Percentiles rank a stretch among this genome's conserved stretches.
phyloP scores from a whole-genome alignment of 495 filamentous ascomycete genomes.

The Delitschia confertaspora region DNA sequence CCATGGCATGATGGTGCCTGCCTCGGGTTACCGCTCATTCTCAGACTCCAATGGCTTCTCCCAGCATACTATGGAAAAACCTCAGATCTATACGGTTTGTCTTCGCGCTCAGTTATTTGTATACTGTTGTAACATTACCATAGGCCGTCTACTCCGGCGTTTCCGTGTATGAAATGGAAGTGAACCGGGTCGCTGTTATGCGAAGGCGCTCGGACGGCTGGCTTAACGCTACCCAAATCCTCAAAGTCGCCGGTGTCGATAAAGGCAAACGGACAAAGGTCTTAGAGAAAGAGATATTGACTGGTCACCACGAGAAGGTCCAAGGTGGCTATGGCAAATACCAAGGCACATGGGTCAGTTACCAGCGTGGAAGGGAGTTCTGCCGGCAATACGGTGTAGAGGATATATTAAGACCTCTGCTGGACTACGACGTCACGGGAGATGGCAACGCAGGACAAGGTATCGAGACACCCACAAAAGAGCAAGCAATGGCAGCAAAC shows the following conservation, averaged over 20 bases:
- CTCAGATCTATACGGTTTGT: slow-evolving; percentile 70
- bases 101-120: neutral
- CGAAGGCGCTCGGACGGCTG: slow-evolving; percentile 60
- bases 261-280: slow-evolving; percentile 97
- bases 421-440: slow-evolving; percentile 79
- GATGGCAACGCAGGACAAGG: slow-evolving; percentile 60
- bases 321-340: slow-evolving; percentile 98
- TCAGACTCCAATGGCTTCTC: slow-evolving; percentile 44
- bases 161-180: slow-evolving; percentile 94
- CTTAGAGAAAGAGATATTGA: slow-evolving; percentile 92
- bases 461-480: slow-evolving; percentile 87
- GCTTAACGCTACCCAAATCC: slow-evolving; percentile 41
- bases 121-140: slow-evolving; percentile 8
- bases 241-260: slow-evolving; percentile 88
- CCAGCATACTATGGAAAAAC: slow-evolving; percentile 47
- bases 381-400: slow-evolving; percentile 92
- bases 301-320: slow-evolving; percentile 93
- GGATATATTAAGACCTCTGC: slow-evolving; percentile 69
- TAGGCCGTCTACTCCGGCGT: slow-evolving; percentile 93
- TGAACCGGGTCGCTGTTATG: slow-evolving; percentile 87
- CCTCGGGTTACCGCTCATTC: slow-evolving; percentile 35
- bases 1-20: slow-evolving; percentile 18
- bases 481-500: slow-evolving; percentile 97
- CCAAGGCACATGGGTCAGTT: slow-evolving; percentile 96
- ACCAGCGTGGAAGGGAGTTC: slow-evolving; percentile 80